Conservation (phyloP, 805 yeast genomes). For the Lipomyces yamanashiensis region DNA sequence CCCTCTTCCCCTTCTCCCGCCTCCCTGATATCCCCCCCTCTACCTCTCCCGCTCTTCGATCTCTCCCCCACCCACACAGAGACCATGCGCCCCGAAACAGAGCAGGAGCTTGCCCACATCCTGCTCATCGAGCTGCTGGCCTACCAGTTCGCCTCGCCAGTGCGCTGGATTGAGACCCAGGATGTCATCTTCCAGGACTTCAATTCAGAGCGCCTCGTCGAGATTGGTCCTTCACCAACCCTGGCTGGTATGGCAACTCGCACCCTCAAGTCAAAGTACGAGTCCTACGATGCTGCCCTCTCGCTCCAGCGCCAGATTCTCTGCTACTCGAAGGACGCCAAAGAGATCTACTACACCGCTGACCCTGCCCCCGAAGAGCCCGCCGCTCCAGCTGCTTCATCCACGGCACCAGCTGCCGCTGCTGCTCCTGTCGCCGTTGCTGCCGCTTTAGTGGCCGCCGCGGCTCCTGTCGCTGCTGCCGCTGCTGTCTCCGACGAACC, state of each 20-base stretch:
- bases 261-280: conserved; percentile 93
- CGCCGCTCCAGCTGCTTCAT: conserved; percentile 42
- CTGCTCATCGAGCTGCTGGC: conserved; percentile 94
- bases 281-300: conserved; percentile 96
- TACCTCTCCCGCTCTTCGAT: conserved; percentile 4
- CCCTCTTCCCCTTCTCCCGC: conserved; percentile 4
- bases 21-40: conserved; percentile 9
- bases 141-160: conserved; percentile 98
- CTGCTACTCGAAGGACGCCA: conserved; percentile 93
- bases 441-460: conserved; percentile 61
- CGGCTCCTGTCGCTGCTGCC: conserved; percentile 79
- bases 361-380: conserved; percentile 46
- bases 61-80: background rate
- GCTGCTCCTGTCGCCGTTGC: conserved; percentile 64
- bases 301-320: conserved; percentile 90
- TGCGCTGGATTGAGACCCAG: conserved; percentile 99
- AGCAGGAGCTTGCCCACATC: conserved; percentile 96
- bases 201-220: conserved; percentile 97
- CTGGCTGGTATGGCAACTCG: conserved; percentile 98
- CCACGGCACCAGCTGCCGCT: conserved; percentile 62
- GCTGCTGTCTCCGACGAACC: conserved; percentile 89
- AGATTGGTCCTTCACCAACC: conserved; percentile 98
- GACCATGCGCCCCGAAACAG: conserved; percentile 86
- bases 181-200: conserved; percentile 93
- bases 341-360: conserved; percentile 91